phyloP scores from a whole-genome alignment of 2,329 filamentous ascomycete species.

The Myriosclerotinia duriaeana region DNA sequence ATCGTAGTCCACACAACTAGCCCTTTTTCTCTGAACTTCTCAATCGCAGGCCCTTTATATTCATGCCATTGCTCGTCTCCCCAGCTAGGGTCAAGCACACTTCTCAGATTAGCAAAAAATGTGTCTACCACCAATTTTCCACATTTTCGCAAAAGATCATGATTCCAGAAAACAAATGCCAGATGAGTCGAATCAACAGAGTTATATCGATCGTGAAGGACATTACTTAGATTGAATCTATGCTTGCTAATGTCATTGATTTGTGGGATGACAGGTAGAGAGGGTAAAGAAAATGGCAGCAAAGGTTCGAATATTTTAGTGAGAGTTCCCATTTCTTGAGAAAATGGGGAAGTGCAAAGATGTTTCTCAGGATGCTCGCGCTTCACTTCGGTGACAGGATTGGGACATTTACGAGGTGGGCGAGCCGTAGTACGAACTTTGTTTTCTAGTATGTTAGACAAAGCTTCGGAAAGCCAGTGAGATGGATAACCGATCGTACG shows the following conservation, averaged over 20 bases:
- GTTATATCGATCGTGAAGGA: not conserved
- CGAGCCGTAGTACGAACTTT: slow-evolving; percentile 25
- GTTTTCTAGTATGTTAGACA: slow-evolving; percentile 26
- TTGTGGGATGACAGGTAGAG: not conserved
- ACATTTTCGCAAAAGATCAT: not conserved
- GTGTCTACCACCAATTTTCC: too few species aligned
- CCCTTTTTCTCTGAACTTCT: not conserved
- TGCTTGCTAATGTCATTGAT: not conserved
- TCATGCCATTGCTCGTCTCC: not conserved
- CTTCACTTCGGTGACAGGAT: not conserved
- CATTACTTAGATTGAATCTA: not conserved
- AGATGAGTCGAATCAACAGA: not conserved
- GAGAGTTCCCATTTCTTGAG: slow-evolving; percentile 23
- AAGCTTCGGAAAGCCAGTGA: slow-evolving; percentile 29
- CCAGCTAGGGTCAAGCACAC: not conserved
- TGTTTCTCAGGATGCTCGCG: slow-evolving; percentile 16
- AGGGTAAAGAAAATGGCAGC: slow-evolving; percentile 23
- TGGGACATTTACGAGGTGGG: slow-evolving; percentile 11
- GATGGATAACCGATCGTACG: slow-evolving; percentile 27
- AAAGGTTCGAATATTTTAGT: slow-evolving; percentile 25
- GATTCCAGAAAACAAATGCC: not conserved
- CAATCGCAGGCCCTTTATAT: not conserved
- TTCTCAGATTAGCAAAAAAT: not conserved
- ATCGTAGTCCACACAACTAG: not conserved
- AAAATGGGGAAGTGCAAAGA: slow-evolving; percentile 26